Percentiles rank a stretch among this genome's conserved stretches.
phyloP scores from a whole-genome alignment of 2,329 filamentous ascomycete genomes.

The Aspergillus fumigatus region DNA sequence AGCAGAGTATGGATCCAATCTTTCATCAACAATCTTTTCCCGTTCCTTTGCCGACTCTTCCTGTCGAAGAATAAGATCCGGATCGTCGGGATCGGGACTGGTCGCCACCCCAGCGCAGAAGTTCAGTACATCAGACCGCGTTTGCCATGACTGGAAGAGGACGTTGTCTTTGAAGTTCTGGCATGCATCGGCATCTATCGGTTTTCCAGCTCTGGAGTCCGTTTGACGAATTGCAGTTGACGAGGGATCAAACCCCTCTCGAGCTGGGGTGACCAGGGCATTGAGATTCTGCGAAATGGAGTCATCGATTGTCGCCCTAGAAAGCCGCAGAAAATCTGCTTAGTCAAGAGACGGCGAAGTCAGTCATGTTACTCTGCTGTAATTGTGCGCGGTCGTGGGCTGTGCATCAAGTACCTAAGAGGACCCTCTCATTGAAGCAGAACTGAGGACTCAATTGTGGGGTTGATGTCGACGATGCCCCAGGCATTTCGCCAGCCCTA shows the following conservation, averaged over 20 bases:
- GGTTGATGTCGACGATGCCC: slow-evolving; percentile 32
- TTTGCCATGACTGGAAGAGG: slow-evolving; percentile 85
- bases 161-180: slow-evolving; percentile 68
- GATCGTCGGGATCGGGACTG: slow-evolving; percentile 80
- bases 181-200: slow-evolving; percentile 62
- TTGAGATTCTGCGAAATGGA: slow-evolving; percentile 92
- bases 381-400: background rate
- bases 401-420: slow-evolving; percentile 55
- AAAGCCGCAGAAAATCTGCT: slow-evolving; percentile 83
- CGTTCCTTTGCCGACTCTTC: slow-evolving; percentile 65
- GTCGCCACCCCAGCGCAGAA: slow-evolving; percentile 89
- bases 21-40: slow-evolving; percentile 75
- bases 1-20: slow-evolving; percentile 85
- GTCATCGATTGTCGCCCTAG: slow-evolving; percentile 81
- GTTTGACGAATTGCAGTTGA: slow-evolving; percentile 65
- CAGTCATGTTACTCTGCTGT: background rate
- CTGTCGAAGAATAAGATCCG: slow-evolving; percentile 65
- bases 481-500: slow-evolving; percentile 34
- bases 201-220: slow-evolving; percentile 44
- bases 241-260: slow-evolving; percentile 68
- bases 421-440: slow-evolving; percentile 66
- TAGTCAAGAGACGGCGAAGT: slow-evolving; percentile 5
- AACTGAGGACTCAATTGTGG: slow-evolving; percentile 67
- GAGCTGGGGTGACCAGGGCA: slow-evolving; percentile 72
- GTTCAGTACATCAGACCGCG: slow-evolving; percentile 73